Evolutionary conservation across 495 filamentous ascomycete species (phyloP).

Genomic region (Astrocystis sublimbata): DNA sequence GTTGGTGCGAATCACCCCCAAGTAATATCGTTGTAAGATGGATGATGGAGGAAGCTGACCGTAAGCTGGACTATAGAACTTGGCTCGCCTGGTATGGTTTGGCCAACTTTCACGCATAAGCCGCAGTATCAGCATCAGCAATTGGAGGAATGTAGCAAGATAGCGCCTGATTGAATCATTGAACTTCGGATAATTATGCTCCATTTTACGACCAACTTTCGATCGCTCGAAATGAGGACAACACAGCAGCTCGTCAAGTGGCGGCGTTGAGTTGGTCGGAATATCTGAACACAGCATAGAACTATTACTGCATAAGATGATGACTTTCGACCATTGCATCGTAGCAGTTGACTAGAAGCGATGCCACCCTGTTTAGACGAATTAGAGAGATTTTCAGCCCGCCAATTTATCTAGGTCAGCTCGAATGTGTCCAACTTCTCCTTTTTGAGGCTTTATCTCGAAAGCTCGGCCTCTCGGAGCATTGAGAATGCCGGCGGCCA

Average conservation of each 20-base stretch:
- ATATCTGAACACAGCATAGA: not conserved
- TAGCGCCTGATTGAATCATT: too few species aligned
- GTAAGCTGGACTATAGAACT: not conserved
- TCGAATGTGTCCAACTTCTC: not conserved
- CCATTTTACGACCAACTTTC: too few species aligned
- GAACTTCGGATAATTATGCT: too few species aligned
- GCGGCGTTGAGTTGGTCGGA: not conserved
- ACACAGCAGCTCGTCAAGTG: not conserved
- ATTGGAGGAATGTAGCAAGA: too few species aligned
- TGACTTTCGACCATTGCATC: not conserved
- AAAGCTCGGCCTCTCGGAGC: not conserved
- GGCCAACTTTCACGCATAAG: too few species aligned
- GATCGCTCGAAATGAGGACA: too few species aligned
- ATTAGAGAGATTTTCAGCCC: not conserved
- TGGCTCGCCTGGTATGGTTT: too few species aligned
- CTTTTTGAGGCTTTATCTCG: not conserved
- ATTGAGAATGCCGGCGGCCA: not conserved
- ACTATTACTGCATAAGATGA: not conserved
- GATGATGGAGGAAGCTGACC: not conserved
- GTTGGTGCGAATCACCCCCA: not conserved
- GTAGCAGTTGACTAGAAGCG: not conserved
- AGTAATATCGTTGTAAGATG: not conserved
- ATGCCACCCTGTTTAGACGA: constrained; percentile 8
- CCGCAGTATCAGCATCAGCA: too few species aligned
- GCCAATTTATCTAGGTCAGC: constrained; percentile 3